Conservation (phyloP, 1,284 basidiomycete genomes). For the Clitocybe nebularis region DNA sequence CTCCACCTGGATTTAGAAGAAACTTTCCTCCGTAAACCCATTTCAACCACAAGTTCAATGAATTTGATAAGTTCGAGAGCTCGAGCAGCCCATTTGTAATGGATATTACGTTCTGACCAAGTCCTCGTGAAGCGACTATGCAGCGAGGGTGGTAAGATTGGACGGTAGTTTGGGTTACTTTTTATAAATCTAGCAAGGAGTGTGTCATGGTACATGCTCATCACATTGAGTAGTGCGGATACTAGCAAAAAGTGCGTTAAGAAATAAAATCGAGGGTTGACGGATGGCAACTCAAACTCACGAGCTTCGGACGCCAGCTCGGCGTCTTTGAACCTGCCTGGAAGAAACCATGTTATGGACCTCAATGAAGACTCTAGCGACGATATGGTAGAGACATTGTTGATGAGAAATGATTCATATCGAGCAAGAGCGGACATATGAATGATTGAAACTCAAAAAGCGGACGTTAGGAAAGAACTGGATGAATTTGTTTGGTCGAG, state of each 20-base stretch:
- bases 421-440: slow-evolving; percentile 42
- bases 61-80: slow-evolving; percentile 73
- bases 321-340: slow-evolving; percentile 95
- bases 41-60: slow-evolving; percentile 81
- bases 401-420: slow-evolving; percentile 81
- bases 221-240: slow-evolving; percentile 67
- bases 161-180: slow-evolving; percentile 61
- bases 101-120: slow-evolving; percentile 64
- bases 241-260: slow-evolving; percentile 40
- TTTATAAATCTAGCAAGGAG: slow-evolving; percentile 67
- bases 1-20: slow-evolving; percentile 65
- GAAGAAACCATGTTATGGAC: slow-evolving; percentile 91
- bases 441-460: background rate
- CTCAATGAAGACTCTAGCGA: slow-evolving; percentile 85
- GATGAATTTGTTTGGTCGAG: background rate
- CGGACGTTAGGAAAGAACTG: background rate
- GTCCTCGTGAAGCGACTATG: slow-evolving; percentile 81
- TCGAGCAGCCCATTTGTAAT: slow-evolving; percentile 76
- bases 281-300: slow-evolving; percentile 44
- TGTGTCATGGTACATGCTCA: slow-evolving; percentile 87
- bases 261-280: slow-evolving; percentile 15
- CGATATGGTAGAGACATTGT: slow-evolving; percentile 82
- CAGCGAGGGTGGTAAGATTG: slow-evolving; percentile 60
- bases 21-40: slow-evolving; percentile 73
- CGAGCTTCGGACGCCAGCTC: slow-evolving; percentile 89